These are phyloP conservation scores for Brassica hybrid DNA, from an alignment of 441 rosid genomes.

Conservation along the genomic window DNA sequence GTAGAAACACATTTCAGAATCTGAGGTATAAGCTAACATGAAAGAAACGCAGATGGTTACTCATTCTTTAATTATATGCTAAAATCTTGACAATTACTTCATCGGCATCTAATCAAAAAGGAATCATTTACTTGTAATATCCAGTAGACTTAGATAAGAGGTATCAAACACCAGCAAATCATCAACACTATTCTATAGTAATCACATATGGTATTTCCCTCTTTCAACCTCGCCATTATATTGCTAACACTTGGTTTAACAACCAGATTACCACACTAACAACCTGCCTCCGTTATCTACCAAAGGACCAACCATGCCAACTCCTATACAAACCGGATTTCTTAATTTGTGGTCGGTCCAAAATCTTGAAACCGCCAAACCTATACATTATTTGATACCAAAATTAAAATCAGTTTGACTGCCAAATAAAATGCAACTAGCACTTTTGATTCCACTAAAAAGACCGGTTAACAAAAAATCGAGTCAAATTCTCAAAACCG, in stretches of 20 bases:
- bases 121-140: neutral
- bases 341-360: slow-evolving; percentile 43
- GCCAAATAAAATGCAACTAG: neutral
- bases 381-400: slow-evolving; percentile 41
- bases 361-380: slow-evolving; percentile 67
- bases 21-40: neutral
- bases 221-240: slow-evolving; percentile 1
- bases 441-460: neutral
- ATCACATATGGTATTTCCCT: neutral
- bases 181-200: neutral
- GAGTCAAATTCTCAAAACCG: neutral
- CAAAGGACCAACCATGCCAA: slow-evolving; percentile 12
- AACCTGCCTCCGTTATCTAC: neutral
- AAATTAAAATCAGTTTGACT: neutral
- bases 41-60: neutral
- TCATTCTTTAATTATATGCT: neutral
- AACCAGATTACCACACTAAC: neutral
- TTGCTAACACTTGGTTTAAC: neutral
- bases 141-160: neutral
- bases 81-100: neutral
- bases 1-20: no score
- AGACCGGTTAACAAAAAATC: neutral
- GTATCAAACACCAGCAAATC: no score
- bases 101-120: neutral
- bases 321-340: slow-evolving; percentile 5